These are phyloP conservation scores for Leptodontidium sp. DNA, from an alignment of 2,329 filamentous ascomycete genomes.

Conservation along the genomic window DNA sequence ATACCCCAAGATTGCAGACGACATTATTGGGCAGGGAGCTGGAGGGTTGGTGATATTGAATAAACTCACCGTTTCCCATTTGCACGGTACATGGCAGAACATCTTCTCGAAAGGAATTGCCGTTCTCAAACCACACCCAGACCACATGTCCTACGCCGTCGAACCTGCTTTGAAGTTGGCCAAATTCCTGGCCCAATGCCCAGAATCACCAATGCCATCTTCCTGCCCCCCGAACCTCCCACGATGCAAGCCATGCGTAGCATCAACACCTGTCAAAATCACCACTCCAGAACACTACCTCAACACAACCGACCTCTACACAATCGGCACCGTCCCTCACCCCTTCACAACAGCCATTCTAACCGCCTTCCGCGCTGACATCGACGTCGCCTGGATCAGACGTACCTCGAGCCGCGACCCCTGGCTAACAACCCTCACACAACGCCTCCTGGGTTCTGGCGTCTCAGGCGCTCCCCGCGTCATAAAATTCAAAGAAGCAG, in stretches of 20 bases:
- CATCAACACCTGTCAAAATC: slow-evolving; percentile 70
- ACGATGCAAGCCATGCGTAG: slow-evolving; percentile 77
- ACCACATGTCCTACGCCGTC: slow-evolving; percentile 77
- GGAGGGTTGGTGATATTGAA: slow-evolving; percentile 73
- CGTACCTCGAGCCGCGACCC: slow-evolving; percentile 75
- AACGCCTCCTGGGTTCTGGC: slow-evolving; percentile 69
- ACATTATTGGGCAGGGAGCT: slow-evolving; percentile 63
- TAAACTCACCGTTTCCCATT: slow-evolving; percentile 81
- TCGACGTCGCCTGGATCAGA: slow-evolving; percentile 72
- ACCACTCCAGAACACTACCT: slow-evolving; percentile 71
- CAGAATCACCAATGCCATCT: slow-evolving; percentile 73
- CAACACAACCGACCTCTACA: slow-evolving; percentile 78
- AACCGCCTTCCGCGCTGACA: slow-evolving; percentile 64
- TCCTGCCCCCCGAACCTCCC: slow-evolving; percentile 85
- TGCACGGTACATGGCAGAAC: slow-evolving; percentile 87
- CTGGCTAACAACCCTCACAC: slow-evolving; percentile 79
- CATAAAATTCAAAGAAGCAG: slow-evolving; percentile 79
- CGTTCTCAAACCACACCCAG: slow-evolving; percentile 80
- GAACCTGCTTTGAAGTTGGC: slow-evolving; percentile 77
- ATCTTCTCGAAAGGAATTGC: slow-evolving; percentile 79
- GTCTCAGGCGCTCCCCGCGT: slow-evolving; percentile 71
- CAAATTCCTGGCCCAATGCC: slow-evolving; percentile 77
- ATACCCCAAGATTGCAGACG: slow-evolving; percentile 73
- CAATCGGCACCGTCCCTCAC: slow-evolving; percentile 88
- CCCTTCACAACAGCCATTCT: slow-evolving; percentile 84